Evolutionary conservation across 768 basidiomycete genomes (phyloP).

Genomic region (Boletus patriciae): DNA sequence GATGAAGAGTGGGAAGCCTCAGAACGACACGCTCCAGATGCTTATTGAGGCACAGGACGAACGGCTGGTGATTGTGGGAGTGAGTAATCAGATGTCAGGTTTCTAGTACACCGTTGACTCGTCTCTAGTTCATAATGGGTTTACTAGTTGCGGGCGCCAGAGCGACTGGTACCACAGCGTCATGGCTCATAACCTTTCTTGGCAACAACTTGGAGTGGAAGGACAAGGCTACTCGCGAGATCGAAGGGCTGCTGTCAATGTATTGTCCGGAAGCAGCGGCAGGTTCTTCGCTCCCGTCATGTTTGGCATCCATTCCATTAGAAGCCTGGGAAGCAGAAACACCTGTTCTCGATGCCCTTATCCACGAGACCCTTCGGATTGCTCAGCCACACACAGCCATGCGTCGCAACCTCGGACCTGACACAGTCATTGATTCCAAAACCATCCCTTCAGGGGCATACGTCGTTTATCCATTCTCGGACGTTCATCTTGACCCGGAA

Average conservation of each 20-base stretch:
- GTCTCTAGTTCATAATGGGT: slow-evolving; percentile 74
- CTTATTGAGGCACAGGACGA: slow-evolving; percentile 72
- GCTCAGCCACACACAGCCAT: slow-evolving; percentile 81
- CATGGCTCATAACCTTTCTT: slow-evolving; percentile 74
- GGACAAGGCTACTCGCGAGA: slow-evolving; percentile 57
- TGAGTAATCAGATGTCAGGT: slow-evolving; percentile 35
- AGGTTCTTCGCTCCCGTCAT: slow-evolving; percentile 39
- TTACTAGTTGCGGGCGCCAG: slow-evolving; percentile 78
- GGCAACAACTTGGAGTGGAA: slow-evolving; percentile 68
- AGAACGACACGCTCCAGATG: slow-evolving; percentile 72
- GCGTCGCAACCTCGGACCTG: slow-evolving; percentile 76
- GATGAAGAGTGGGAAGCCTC: slow-evolving; percentile 52
- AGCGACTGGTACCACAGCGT: slow-evolving; percentile 78
- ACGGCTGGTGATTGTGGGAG: slow-evolving; percentile 65
- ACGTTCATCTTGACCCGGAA: slow-evolving; percentile 70
- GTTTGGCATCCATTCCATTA: slow-evolving; percentile 60
- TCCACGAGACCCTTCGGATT: slow-evolving; percentile 74
- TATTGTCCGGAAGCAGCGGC: slow-evolving; percentile 33
- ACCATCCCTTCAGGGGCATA: slow-evolving; percentile 72
- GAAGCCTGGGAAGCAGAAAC: slow-evolving; percentile 69
- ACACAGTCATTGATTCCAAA: slow-evolving; percentile 66
- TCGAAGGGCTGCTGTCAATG: slow-evolving; percentile 52
- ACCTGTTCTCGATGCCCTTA: slow-evolving; percentile 69
- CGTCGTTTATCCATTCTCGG: slow-evolving; percentile 77
- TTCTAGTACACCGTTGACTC: slow-evolving; percentile 23